Base-by-base conservation (phyloP, 805 yeast species). In the Lipomyces yamadae region DNA sequence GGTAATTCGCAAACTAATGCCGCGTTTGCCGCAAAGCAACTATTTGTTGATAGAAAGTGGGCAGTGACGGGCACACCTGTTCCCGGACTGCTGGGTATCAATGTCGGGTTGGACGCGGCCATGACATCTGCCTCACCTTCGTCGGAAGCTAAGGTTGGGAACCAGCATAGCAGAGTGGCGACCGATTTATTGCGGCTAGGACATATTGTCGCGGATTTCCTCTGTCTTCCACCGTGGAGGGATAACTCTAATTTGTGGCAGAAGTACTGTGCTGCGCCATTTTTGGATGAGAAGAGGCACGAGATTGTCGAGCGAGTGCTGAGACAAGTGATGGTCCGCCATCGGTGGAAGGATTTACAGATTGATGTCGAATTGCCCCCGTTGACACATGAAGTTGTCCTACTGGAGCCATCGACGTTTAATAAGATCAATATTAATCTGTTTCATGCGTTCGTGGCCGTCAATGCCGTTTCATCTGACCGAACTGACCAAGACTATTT, bases 1-100 rank as follows among this genome's bases (percentile, higher is more conserved):
- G 82, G 80, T 66, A 81, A 88, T 6, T 82, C 81, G 63, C 74
- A 81, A 1, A 81, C 90, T 0, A 79, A 84, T 60, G 81, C 85
- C 0, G 87, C 85, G 6, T 73, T 76, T 7, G 73, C 85, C 42
- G 86, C 90, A 24, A 80, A 79, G 42, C 76, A 78, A 30, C 73
- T 89, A 57, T 75, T 77, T 58, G 84, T 84, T 7, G 93, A 88
- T 72, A 80, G 91, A 60, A 81, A 84, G 67, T 88, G 93, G 93
- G 86, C 88, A 0, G 90, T 88, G 0, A 86, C 90, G 0, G 92
- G 93, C 37, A 88, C 93, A 0, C 92, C 92, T 3, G 88, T 92
- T 0, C 82, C 89, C 0, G 93, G 93, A 0, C 77, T 88, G 61
- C 87, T 92, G 0, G 82, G 81, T 56, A 42, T 63, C 30, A 64